Conservation (phyloP, 345 rosid genomes). For the Bruguiera gymnorhiza region DNA sequence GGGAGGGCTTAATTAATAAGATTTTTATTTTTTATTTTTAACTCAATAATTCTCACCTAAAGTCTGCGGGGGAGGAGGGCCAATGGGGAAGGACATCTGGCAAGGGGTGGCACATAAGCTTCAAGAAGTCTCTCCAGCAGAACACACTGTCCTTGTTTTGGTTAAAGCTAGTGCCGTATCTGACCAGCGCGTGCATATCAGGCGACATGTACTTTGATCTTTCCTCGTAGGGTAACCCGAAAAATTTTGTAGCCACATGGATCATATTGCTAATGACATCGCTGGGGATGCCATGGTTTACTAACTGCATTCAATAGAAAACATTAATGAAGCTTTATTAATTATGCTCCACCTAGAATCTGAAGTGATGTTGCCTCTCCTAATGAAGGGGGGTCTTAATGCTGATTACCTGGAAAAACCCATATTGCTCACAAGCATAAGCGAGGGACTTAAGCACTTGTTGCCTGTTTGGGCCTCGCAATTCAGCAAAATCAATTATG, state of each 20-base stretch:
- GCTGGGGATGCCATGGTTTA: slow-evolving; percentile 64
- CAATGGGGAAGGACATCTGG: slow-evolving; percentile 58
- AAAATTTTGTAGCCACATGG: slow-evolving; percentile 62
- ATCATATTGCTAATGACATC: slow-evolving; percentile 57
- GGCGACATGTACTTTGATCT: slow-evolving; percentile 75
- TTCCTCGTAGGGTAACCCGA: slow-evolving; percentile 67
- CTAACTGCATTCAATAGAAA: slow-evolving; percentile 41
- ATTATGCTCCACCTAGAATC: background rate
- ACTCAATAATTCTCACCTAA: slow-evolving; percentile 43
- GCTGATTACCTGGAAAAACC: slow-evolving; percentile 67
- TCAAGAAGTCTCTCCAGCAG: slow-evolving; percentile 90
- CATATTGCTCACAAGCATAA: slow-evolving; percentile 62
- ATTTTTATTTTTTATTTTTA: background rate
- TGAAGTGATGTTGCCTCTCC: background rate
- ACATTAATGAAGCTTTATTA: background rate
- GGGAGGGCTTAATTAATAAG: background rate
- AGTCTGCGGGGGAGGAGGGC: slow-evolving; percentile 81
- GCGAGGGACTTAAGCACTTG: slow-evolving; percentile 52
- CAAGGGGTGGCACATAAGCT: slow-evolving; percentile 61
- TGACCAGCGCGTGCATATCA: slow-evolving; percentile 63
- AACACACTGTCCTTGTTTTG: slow-evolving; percentile 77
- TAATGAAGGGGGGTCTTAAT: background rate
- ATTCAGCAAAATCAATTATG: slow-evolving; percentile 61
- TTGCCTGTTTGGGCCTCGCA: slow-evolving; percentile 50
- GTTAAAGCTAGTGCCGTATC: slow-evolving; percentile 91